phyloP scores from a whole-genome alignment of 192 early-diverging fungal species.

The Powellomyces hirtus region DNA sequence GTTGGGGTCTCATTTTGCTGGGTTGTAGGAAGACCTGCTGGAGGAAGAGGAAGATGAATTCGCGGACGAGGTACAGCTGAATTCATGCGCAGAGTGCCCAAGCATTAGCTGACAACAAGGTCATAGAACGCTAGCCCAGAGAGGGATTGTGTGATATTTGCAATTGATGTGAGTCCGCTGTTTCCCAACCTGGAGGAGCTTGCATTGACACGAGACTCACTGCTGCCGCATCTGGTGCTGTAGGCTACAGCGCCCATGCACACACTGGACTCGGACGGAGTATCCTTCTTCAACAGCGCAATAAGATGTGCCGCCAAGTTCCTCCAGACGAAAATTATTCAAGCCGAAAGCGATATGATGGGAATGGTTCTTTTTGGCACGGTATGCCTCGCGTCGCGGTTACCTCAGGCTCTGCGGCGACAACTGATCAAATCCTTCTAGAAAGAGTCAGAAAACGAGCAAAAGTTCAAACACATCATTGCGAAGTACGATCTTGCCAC shows the following conservation, averaged over 20 bases:
- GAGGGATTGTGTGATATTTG: constrained; percentile 29
- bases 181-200: background rate
- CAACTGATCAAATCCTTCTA: too few relatives aligned
- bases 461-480: constrained; percentile 57
- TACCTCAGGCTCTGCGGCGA: too few relatives aligned
- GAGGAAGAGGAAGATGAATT: constrained; percentile 5
- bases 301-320: constrained; percentile 25
- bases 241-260: constrained; percentile 37
- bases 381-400: constrained; percentile 10
- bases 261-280: constrained; percentile 8
- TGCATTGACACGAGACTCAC: background rate
- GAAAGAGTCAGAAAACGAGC: constrained; percentile 45
- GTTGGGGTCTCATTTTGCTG: too few relatives aligned
- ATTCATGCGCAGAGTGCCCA: background rate
- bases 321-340: constrained; percentile 34
- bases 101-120: too few relatives aligned
- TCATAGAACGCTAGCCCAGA: background rate
- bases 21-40: background rate
- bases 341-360: constrained; percentile 27
- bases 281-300: constrained; percentile 21
- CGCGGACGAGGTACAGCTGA: background rate
- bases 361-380: constrained; percentile 41
- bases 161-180: constrained; percentile 17
- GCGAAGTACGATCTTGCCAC: constrained; percentile 60
- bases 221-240: constrained; percentile 15